phyloP scores from a whole-genome alignment of 129 eudicot species.

The Gnaphalium uliginosum region DNA sequence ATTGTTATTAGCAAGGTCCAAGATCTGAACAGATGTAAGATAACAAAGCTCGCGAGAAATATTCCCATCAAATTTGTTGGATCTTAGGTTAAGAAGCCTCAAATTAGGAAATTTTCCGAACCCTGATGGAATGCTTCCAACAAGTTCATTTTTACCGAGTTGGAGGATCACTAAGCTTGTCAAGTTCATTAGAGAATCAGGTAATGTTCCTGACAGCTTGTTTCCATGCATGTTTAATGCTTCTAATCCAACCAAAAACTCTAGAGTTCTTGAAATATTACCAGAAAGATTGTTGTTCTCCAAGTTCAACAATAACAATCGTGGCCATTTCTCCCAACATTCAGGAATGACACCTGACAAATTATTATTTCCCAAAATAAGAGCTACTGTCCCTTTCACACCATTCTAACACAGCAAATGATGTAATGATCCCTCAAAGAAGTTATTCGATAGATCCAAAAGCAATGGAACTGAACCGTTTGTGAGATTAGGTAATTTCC shows the following conservation, averaged over 20 bases:
- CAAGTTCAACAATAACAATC: conserved; percentile 18
- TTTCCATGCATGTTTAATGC: conserved; percentile 32
- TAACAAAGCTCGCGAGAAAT: conserved; percentile 32
- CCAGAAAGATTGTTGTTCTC: conserved; percentile 30
- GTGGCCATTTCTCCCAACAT: conserved; percentile 16
- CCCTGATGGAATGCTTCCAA: conserved; percentile 30
- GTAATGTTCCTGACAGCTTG: conserved; percentile 22
- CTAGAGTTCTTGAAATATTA: conserved; percentile 27
- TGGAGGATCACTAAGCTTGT: conserved; percentile 8
- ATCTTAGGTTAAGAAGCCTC: conserved; percentile 25
- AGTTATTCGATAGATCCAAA: conserved; percentile 27
- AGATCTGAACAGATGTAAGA: conserved; percentile 24
- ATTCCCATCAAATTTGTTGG: conserved; percentile 22
- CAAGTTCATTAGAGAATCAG: conserved; percentile 22
- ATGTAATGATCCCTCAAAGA: conserved; percentile 24
- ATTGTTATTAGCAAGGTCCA: conserved; percentile 34
- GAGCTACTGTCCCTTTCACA: conserved; percentile 7
- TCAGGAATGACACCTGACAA: conserved; percentile 35
- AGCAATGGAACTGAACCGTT: conserved; percentile 1
- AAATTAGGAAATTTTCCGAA: conserved; percentile 11
- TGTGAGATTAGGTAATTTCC: conserved; percentile 12
- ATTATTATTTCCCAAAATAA: conserved; percentile 37
- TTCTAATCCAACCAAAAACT: not conserved
- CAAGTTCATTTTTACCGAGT: conserved; percentile 28
- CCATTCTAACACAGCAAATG: conserved; percentile 33